Evolutionary conservation across 2,329 filamentous ascomycete species (phyloP).

Genomic region (Fusarium sp.): DNA sequence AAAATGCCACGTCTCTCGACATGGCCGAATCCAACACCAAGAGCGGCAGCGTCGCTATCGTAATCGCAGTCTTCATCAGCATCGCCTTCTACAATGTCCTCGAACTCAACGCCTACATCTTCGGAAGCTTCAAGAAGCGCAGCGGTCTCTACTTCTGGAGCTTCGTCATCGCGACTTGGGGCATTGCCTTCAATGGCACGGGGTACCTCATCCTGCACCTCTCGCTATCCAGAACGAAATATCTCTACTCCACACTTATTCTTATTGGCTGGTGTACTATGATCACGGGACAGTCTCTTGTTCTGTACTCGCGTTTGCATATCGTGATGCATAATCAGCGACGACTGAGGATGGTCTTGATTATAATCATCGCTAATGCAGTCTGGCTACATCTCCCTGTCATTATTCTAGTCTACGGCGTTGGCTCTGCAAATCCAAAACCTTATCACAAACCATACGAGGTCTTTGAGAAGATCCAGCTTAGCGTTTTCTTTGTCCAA

Average conservation of each 20-base stretch:
- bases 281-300: slow-evolving; percentile 71
- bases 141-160: slow-evolving; percentile 56
- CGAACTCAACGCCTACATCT: slow-evolving; percentile 52
- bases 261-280: slow-evolving; percentile 58
- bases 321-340: slow-evolving; percentile 66
- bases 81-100: slow-evolving; percentile 52
- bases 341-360: slow-evolving; percentile 62
- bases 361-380: slow-evolving; percentile 69
- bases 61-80: slow-evolving; percentile 44
- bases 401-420: slow-evolving; percentile 67
- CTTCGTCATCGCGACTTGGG: slow-evolving; percentile 51
- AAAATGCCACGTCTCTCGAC: slow-evolving; percentile 1
- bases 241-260: slow-evolving; percentile 47
- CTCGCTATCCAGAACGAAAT: slow-evolving; percentile 6
- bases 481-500: slow-evolving; percentile 67
- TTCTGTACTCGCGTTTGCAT: slow-evolving; percentile 73
- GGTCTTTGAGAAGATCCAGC: slow-evolving; percentile 66
- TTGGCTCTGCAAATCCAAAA: slow-evolving; percentile 52
- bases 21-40: slow-evolving; percentile 28
- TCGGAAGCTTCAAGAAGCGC: slow-evolving; percentile 50
- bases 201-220: slow-evolving; percentile 61
- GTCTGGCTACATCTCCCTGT: slow-evolving; percentile 66
- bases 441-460: slow-evolving; percentile 53
- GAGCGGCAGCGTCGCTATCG: slow-evolving; percentile 28
- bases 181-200: slow-evolving; percentile 53